These are phyloP conservation scores for Rhodotorula sp. DNA, from an alignment of 1,284 basidiomycete species.

Conservation along the genomic window DNA sequence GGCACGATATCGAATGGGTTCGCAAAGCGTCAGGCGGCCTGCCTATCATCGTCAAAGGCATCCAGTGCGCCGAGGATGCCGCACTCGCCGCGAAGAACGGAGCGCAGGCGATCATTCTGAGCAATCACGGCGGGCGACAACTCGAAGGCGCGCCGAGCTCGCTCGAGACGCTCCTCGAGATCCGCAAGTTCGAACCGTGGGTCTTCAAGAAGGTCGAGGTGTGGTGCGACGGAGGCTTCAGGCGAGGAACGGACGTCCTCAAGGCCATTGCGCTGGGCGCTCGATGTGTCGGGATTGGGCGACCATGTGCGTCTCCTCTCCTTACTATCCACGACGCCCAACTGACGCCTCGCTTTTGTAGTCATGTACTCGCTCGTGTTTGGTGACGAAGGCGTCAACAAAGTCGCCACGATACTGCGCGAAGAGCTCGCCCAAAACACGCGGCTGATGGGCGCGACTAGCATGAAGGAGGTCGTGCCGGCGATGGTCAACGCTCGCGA, in stretches of 20 bases:
- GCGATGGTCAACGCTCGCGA: slow-evolving; percentile 29
- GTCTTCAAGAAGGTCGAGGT: slow-evolving; percentile 70
- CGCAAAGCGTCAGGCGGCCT: slow-evolving; percentile 48
- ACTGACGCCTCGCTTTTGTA: not conserved
- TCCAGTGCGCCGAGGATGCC: slow-evolving; percentile 64
- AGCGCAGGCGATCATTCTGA: slow-evolving; percentile 48
- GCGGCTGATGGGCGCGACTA: slow-evolving; percentile 29
- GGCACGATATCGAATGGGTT: slow-evolving; percentile 55
- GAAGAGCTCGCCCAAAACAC: slow-evolving; percentile 37
- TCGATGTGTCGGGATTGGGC: slow-evolving; percentile 80
- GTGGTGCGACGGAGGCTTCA: slow-evolving; percentile 84
- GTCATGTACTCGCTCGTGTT: slow-evolving; percentile 41
- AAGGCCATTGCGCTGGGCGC: slow-evolving; percentile 91
- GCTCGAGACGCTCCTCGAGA: slow-evolving; percentile 46
- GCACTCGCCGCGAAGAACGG: slow-evolving; percentile 60
- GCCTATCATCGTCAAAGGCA: slow-evolving; percentile 54
- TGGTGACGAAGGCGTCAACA: slow-evolving; percentile 27
- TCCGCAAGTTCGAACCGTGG: slow-evolving; percentile 69
- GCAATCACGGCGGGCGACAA: slow-evolving; percentile 53
- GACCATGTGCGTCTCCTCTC: slow-evolving; percentile 56
- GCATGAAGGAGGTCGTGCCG: slow-evolving; percentile 20
- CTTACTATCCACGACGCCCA: not conserved
- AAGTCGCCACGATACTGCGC: slow-evolving; percentile 28
- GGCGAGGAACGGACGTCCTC: slow-evolving; percentile 83
- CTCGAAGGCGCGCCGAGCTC: slow-evolving; percentile 37